Conservation (phyloP, 78 protist genomes). For the Dictyostelium citrinum region DNA sequence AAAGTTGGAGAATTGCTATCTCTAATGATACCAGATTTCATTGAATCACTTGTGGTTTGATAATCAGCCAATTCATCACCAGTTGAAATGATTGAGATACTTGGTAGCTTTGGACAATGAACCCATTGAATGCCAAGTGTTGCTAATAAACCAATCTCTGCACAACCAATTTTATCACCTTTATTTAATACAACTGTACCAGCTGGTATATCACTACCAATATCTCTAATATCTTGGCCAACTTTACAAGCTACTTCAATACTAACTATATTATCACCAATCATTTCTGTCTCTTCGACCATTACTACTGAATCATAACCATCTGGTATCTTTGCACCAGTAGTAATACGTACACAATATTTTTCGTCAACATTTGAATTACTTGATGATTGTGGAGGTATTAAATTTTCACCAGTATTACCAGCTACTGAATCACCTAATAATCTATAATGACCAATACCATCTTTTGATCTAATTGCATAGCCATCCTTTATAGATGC, state of each 20-base stretch:
- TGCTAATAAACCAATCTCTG: constrained; percentile 87
- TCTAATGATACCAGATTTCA: constrained; percentile 24
- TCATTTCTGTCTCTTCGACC: constrained; percentile 80
- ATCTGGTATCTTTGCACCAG: constrained; percentile 85
- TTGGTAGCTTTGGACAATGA: constrained; percentile 15
- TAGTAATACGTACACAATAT: constrained; percentile 66
- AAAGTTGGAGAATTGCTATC: constrained; percentile 45
- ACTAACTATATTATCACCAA: constrained; percentile 1
- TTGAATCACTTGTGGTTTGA: background rate
- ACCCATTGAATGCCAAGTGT: constrained; percentile 56
- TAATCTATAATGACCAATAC: constrained; percentile 38
- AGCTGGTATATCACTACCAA: constrained; percentile 78
- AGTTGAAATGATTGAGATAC: constrained; percentile 82
- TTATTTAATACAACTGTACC: constrained; percentile 32
- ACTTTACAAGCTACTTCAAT: background rate
- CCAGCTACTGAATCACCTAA: constrained; percentile 75
- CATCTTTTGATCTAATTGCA: constrained; percentile 83
- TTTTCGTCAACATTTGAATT: background rate
- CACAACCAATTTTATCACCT: constrained; percentile 63
- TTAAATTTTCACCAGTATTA: background rate
- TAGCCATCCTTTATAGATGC: constrained; percentile 91
- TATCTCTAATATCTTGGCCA: constrained; percentile 78
- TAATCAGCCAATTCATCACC: constrained; percentile 83
- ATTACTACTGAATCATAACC: constrained; percentile 86
- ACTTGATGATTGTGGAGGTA: background rate